Evolutionary conservation across 495 filamentous ascomycete genomes (phyloP), one percentile per base, ranked within the genome.

Genomic region (Aspergillus mulundensis): DNA sequence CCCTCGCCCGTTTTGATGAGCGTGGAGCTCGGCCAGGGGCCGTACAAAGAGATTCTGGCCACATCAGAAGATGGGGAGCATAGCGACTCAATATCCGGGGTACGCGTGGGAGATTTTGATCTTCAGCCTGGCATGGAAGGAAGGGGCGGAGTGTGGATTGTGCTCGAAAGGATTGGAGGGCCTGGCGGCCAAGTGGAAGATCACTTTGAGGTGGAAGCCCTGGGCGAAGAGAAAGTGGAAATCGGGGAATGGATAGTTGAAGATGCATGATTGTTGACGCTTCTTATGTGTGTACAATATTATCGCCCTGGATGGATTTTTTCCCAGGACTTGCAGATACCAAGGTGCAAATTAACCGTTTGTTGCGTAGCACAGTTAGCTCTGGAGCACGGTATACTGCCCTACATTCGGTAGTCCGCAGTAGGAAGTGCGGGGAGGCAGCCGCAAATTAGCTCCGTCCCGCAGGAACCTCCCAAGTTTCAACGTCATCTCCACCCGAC

Each of bases 91-190:
- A 76, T 79, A 4, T 79, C 79, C 23, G 90, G 87, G 0, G 72
- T 95, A 28, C 77, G 89, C 10, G 86, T 85, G 0, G 73, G 78
- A 12, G 88, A 91, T 57, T 77, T 91, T 51, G 84, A 91, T 75
- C 62, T 96, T 28, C 77, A 78, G 12, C 87, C 88, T 0, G 70
- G 70, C 19, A 69, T 76, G 47, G 67, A 76, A 39, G 58, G 61
- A 2, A 60, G 57, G 12, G 76, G 76, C n/a, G 82, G 84, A 18
- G 66, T 91, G 16, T 90, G 87, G 86, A 70, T 96, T 54, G 87
- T 96, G 14, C 72, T 96, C 55, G 90, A 95, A 67, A 77, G 88
- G 55, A 75, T 87, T 46, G 87, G 84, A 49, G 68, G 76, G 32
- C 74, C 74, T 34, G 77, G 70, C 16, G 70, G 70, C 43, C 72